Evolutionary conservation across 305 asterid species (phyloP).

Genomic region (Fraxinus xanthoxyloides): DNA sequence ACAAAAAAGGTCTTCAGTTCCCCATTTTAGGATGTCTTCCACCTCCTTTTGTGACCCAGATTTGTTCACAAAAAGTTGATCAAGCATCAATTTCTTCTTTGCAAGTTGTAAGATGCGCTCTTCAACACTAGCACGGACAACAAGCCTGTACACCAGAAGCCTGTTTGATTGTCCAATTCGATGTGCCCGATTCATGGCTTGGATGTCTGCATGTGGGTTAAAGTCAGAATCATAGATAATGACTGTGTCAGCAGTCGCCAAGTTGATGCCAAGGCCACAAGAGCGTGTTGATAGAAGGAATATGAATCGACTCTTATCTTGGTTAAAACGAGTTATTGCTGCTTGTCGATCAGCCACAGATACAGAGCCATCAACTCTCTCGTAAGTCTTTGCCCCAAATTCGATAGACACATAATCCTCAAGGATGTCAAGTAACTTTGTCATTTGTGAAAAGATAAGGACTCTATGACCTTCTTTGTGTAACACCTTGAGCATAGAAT

Average conservation of each 20-base stretch:
- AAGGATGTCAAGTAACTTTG: conserved; percentile 91
- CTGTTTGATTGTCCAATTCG: conserved; percentile 95
- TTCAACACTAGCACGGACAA: conserved; percentile 99
- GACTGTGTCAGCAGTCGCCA: conserved; percentile 99
- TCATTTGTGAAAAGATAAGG: conserved; percentile 96
- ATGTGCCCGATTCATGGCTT: conserved; percentile 99
- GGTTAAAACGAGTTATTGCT: conserved; percentile 92
- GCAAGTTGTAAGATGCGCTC: conserved; percentile 99
- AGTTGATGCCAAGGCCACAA: conserved; percentile 98
- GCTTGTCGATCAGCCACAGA: conserved; percentile 85
- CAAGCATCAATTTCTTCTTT: conserved; percentile 96
- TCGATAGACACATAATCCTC: conserved; percentile 91
- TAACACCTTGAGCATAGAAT: conserved; percentile 86
- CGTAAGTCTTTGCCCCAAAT: conserved; percentile 88
- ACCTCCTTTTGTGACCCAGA: conserved; percentile 96
- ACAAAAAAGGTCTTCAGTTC: conserved; percentile 93
- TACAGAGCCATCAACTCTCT: conserved; percentile 99
- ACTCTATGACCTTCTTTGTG: conserved; percentile 90
- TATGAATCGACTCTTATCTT: conserved; percentile 90
- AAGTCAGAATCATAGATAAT: conserved; percentile 96
- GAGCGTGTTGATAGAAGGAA: conserved; percentile 94
- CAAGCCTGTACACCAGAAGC: conserved; percentile 96
- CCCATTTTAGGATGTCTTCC: conserved; percentile 96
- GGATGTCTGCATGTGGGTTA: conserved; percentile 99
- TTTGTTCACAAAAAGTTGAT: conserved; percentile 93